Conservation (phyloP, 2,329 filamentous ascomycete genomes). For the Coniochaeta sp. region DNA sequence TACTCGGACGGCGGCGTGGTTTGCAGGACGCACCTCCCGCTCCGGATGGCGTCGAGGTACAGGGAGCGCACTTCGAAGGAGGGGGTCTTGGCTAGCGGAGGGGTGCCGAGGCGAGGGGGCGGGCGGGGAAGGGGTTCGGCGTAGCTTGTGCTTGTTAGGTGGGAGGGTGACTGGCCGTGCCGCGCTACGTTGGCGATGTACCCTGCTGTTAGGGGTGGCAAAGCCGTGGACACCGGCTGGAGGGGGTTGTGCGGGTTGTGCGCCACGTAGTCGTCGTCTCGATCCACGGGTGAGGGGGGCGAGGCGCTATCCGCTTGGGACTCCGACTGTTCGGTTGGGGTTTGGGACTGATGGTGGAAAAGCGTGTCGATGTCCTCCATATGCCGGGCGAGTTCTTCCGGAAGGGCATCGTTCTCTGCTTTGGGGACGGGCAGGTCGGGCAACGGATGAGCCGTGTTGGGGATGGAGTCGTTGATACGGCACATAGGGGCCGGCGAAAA, state of each 20-base stretch:
- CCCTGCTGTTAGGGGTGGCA: background rate
- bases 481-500: background rate
- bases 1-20: background rate
- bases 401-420: background rate
- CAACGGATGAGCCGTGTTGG: background rate
- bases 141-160: background rate
- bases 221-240: background rate
- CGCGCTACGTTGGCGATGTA: background rate
- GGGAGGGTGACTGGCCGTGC: background rate
- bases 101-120: background rate
- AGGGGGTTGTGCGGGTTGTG: no score
- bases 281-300: background rate
- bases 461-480: no score
- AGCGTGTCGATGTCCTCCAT: background rate
- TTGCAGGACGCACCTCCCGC: background rate
- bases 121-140: background rate
- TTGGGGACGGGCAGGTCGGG: background rate
- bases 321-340: background rate
- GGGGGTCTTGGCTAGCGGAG: background rate
- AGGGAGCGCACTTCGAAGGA: background rate
- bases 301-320: background rate
- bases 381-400: background rate
- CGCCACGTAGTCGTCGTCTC: background rate
- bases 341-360: background rate
- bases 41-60: background rate